Evolutionary conservation across 768 basidiomycete species (phyloP).

Genomic region (Scleroderma bovista): DNA sequence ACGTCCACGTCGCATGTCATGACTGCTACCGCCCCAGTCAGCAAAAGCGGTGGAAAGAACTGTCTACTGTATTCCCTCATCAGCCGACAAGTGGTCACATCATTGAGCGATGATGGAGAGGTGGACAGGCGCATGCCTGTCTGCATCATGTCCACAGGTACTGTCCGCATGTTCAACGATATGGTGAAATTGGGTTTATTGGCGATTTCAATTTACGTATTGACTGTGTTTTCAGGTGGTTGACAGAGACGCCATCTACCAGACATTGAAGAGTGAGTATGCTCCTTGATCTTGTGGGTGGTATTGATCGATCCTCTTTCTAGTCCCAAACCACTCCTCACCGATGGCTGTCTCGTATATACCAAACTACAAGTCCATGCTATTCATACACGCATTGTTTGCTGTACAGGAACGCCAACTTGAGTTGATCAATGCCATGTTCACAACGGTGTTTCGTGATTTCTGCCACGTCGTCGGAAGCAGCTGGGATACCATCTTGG

Average conservation of each 20-base stretch:
- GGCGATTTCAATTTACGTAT: neutral
- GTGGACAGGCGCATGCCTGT: constrained; percentile 11
- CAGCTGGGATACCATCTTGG: constrained; percentile 17
- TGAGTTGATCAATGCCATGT: constrained; percentile 18
- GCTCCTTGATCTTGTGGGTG: neutral
- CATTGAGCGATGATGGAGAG: constrained; percentile 5
- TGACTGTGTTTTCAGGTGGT: constrained; percentile 9
- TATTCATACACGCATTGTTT: constrained; percentile 19
- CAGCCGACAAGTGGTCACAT: constrained; percentile 8
- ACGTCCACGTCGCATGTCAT: constrained; percentile 9
- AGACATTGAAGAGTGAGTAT: constrained; percentile 4
- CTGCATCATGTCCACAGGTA: constrained; percentile 18
- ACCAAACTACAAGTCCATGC: constrained; percentile 15
- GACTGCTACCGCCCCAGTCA: constrained; percentile 8
- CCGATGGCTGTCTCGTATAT: constrained; percentile 15
- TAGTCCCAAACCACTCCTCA: constrained; percentile 12
- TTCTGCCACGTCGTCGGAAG: constrained; percentile 15
- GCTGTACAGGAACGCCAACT: constrained; percentile 16
- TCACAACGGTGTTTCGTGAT: constrained; percentile 16
- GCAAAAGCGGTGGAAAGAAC: constrained; percentile 10
- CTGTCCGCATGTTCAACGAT: constrained; percentile 16
- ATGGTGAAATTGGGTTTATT: constrained; percentile 5
- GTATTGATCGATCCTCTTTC: neutral
- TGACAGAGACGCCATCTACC: constrained; percentile 8
- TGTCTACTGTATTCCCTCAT: constrained; percentile 19